Percentiles rank a stretch among this genome's conserved stretches.
Conservation (phyloP, 2,329 filamentous ascomycete genomes). For the Lecanicillium sp. region DNA sequence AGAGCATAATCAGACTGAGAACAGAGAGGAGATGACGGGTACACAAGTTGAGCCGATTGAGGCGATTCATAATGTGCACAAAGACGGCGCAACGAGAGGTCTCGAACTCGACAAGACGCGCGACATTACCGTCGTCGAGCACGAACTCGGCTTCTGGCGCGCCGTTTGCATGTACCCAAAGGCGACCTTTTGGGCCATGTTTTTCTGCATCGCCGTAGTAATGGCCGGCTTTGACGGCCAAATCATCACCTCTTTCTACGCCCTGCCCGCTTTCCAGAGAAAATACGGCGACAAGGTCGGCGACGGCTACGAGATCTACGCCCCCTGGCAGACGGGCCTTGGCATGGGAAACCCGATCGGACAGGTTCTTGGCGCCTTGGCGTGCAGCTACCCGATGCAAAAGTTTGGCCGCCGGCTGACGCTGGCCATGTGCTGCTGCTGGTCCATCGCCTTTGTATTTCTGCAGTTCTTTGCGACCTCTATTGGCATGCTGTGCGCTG, state of each 20-base stretch:
- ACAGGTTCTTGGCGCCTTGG: constrained; percentile 35
- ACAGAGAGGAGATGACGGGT: too few species aligned
- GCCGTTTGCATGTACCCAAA: constrained; percentile 28
- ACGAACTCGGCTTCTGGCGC: constrained; percentile 21
- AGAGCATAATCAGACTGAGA: too few species aligned
- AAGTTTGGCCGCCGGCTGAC: constrained; percentile 36
- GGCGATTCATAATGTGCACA: too few species aligned
- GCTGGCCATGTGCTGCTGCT: constrained; percentile 33
- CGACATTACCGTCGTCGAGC: constrained; percentile 15
- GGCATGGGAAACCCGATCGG: constrained; percentile 37
- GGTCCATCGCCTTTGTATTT: constrained; percentile 48
- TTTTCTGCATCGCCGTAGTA: constrained; percentile 21
- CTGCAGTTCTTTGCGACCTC: constrained; percentile 56
- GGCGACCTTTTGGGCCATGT: constrained; percentile 21
- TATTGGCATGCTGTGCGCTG: constrained; percentile 47
- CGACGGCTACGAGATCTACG: constrained; percentile 36
- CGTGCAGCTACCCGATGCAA: constrained; percentile 23
- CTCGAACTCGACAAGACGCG: constrained; percentile 15
- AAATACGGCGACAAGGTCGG: constrained; percentile 21
- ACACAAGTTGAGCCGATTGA: too few species aligned
- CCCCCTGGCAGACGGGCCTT: constrained; percentile 41
- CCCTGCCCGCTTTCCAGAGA: constrained; percentile 21
- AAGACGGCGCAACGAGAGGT: too few species aligned
- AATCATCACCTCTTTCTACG: constrained; percentile 31
- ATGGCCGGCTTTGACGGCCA: constrained; percentile 27